These are phyloP conservation scores for Rhynchosporium graminicola DNA, from an alignment of 2,329 filamentous ascomycete species.

Conservation along the genomic window DNA sequence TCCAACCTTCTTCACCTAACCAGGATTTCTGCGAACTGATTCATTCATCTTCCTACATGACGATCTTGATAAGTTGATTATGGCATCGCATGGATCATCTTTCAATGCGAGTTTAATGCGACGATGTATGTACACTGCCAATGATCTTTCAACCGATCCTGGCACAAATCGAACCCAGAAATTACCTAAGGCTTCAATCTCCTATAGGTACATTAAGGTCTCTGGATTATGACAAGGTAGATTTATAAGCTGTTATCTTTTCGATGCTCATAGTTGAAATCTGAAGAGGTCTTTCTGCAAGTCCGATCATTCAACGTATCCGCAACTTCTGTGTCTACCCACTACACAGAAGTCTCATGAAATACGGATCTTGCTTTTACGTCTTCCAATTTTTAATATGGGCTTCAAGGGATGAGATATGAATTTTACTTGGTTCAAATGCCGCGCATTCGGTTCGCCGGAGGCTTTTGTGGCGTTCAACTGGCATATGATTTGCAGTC, in stretches of 20 bases:
- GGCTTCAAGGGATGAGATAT: not conserved
- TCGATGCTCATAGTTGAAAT: not conserved
- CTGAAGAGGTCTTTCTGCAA: not conserved
- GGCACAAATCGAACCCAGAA: too few relatives aligned
- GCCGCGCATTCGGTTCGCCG: not conserved
- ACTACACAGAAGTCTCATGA: not conserved
- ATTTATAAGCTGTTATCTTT: not conserved
- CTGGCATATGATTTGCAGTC: not conserved
- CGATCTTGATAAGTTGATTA: too few relatives aligned
- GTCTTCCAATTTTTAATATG: not conserved
- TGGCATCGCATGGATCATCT: too few relatives aligned
- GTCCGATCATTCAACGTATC: not conserved
- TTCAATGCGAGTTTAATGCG: too few relatives aligned
- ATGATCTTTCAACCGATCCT: too few relatives aligned
- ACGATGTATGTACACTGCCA: too few relatives aligned
- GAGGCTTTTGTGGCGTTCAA: conserved; percentile 3
- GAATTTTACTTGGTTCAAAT: not conserved
- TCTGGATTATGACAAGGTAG: not conserved
- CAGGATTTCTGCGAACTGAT: not conserved
- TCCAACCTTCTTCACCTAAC: not conserved
- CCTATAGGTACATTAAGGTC: not conserved
- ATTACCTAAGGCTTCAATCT: too few relatives aligned
- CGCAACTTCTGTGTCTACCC: not conserved
- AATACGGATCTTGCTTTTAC: not conserved
- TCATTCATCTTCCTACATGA: too few relatives aligned